A percentile compares a stretch with the other conserved stretches of the same genome.
Conservation (phyloP, 2,329 filamentous ascomycete genomes). For the Massarina eburnea region DNA sequence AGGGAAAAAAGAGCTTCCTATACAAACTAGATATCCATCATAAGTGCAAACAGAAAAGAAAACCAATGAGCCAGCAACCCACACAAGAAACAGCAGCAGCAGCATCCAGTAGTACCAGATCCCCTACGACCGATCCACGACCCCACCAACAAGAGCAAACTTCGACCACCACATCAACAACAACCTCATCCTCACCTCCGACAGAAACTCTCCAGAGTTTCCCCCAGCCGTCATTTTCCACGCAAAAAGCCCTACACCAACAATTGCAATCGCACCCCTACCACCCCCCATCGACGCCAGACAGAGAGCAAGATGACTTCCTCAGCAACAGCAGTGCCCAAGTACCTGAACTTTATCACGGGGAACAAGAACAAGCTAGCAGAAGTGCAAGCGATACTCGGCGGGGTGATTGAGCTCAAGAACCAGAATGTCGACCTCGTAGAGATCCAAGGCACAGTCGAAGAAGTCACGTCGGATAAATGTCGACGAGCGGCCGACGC, state of each 20-base stretch:
- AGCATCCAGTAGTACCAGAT: conserved; percentile 1
- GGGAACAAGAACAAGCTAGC: conserved; percentile 92
- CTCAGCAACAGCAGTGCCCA: conserved; percentile 28
- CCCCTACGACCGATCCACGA: background rate
- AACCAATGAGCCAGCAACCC: background rate
- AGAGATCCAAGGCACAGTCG: conserved; percentile 89
- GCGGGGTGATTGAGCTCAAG: conserved; percentile 68
- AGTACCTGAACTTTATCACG: conserved; percentile 86
- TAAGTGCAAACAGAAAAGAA: background rate
- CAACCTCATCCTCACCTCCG: conserved; percentile 3
- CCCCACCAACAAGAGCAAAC: conserved; percentile 2
- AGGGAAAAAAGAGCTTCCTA: too few relatives aligned
- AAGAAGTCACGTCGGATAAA: conserved; percentile 89
- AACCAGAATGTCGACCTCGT: conserved; percentile 77
- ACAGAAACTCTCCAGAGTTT: conserved; percentile 12
- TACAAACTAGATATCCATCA: too few relatives aligned
- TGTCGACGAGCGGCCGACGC: conserved; percentile 76
- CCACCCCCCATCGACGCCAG: conserved; percentile 5
- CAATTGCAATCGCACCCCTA: conserved; percentile 12
- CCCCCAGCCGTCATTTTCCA: conserved; percentile 7
- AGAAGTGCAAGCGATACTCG: conserved; percentile 82
- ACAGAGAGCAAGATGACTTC: background rate
- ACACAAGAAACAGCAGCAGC: background rate
- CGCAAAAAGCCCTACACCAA: conserved; percentile 12
- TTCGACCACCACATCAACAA: background rate